Conservation (phyloP, 441 rosid species). For the Aleurites moluccanus region DNA sequence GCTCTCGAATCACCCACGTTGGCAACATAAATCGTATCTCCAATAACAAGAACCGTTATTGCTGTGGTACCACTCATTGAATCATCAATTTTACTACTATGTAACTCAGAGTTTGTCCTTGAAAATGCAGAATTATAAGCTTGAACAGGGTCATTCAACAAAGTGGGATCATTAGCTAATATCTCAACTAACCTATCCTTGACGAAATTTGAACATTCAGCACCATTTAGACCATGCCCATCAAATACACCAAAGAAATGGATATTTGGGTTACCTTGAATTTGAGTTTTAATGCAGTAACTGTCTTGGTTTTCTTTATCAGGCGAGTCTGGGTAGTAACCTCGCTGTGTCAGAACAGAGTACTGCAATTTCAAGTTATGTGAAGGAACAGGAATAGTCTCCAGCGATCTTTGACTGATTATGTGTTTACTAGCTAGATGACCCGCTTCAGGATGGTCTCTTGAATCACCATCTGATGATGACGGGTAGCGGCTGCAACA, state of each 20-base stretch:
- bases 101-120: conserved; percentile 65
- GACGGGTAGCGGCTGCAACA: conserved; percentile 62
- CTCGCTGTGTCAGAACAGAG: conserved; percentile 74
- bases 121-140: conserved; percentile 70
- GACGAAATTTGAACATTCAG: conserved; percentile 78
- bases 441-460: conserved; percentile 27
- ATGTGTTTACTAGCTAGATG: conserved; percentile 38
- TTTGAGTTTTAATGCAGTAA: conserved; percentile 65
- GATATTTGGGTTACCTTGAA: conserved; percentile 83
- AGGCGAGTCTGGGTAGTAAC: conserved; percentile 78
- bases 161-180: conserved; percentile 52
- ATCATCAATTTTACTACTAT: conserved; percentile 75
- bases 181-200: conserved; percentile 71
- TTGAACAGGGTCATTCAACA: conserved; percentile 72
- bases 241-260: conserved; percentile 98
- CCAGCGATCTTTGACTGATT: conserved; percentile 57
- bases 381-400: conserved; percentile 62
- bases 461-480: conserved; percentile 58
- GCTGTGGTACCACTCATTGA: conserved; percentile 95
- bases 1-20: conserved; percentile 98
- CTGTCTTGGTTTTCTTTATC: conserved; percentile 89
- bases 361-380: conserved; percentile 66
- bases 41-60: conserved; percentile 82
- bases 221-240: conserved; percentile 83
- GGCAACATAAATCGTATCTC: conserved; percentile 74